These are phyloP conservation scores for Haplographium delicatum DNA, from an alignment of 495 filamentous ascomycete genomes.

Conservation along the genomic window DNA sequence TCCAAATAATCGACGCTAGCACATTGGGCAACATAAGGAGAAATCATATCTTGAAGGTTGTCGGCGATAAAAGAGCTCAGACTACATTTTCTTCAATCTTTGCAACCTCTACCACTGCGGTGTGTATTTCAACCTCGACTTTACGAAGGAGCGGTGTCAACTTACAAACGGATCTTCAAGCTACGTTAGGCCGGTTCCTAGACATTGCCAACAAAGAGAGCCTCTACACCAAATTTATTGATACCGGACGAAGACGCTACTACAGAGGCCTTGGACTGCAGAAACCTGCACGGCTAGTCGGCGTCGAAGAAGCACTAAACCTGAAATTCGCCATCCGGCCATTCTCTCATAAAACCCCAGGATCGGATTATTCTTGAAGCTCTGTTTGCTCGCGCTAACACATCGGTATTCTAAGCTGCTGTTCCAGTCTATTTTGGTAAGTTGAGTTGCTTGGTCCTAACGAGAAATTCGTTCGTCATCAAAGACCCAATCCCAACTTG, in stretches of 20 bases:
- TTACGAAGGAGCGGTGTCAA: constrained; percentile 23
- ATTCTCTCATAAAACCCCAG: constrained; percentile 20
- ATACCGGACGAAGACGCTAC: constrained; percentile 14
- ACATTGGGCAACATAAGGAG: constrained; percentile 7
- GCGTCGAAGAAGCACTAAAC: constrained; percentile 17
- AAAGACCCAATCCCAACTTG: constrained; percentile 14
- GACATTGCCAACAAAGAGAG: constrained; percentile 25
- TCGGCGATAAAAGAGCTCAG: constrained; percentile 9
- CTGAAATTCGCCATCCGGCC: constrained; percentile 13
- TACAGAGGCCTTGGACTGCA: constrained; percentile 19
- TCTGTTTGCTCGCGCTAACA: constrained; percentile 24
- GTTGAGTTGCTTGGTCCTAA: constrained; percentile 9
- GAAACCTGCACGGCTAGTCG: constrained; percentile 21
- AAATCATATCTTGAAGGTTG: constrained; percentile 1
- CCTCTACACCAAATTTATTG: constrained; percentile 17
- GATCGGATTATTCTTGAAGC: constrained; percentile 12
- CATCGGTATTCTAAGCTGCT: constrained; percentile 13
- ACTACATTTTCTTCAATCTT: constrained; percentile 6
- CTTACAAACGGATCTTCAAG: constrained; percentile 24
- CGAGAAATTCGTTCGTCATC: constrained; percentile 17
- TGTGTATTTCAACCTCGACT: constrained; percentile 20
- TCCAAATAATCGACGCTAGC: constrained; percentile 6
- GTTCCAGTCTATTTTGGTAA: constrained; percentile 8
- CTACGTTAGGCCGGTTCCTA: constrained; percentile 24
- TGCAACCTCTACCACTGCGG: constrained; percentile 2